Evolutionary conservation across 495 filamentous ascomycete genomes (phyloP), one percentile per base, ranked within the genome.

Genomic region (Schizothecium vesticola): DNA sequence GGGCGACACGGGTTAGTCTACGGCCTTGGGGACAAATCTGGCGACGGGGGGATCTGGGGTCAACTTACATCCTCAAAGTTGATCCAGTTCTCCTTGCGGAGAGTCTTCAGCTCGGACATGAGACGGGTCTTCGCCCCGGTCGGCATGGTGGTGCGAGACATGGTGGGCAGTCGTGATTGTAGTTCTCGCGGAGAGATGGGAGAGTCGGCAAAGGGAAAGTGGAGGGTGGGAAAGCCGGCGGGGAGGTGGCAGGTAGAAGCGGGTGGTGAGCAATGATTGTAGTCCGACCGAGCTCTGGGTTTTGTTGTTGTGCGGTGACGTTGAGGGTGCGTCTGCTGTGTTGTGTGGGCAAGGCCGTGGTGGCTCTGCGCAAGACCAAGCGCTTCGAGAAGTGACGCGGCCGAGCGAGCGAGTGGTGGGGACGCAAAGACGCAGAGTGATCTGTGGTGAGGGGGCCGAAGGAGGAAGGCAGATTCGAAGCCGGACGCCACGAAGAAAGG

Each of bases 11-110:
- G 56, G 71, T 75, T 31, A 71, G 63, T 3, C 57, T 59, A 25
- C 13, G 9, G 12, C 10, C 24, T 13, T 31, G 16, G 13, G 16
- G 56, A 4, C 22, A 12, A 59, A 36, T 23, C 22, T 7, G 57
- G 19, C 24, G 31, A 22, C 43, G 3, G 22, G 31, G 23, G 16
- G 21, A 23, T 19, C 0, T 19, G 33, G 33, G 36, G 36, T 10
- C 8, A 29, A 56, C 71, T 12, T 71, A 77, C 69, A 64, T 78
- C 86, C 71, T 77, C 92, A 71, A 97, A 90, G 73, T 97, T 86
- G 29, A 96, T 92, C 95, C 95, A 99, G 72, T 91, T 90, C 83
- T 98, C 94, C 73, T 92, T 89, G 12, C 86, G 83, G 9, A 97
- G 85, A 19, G 86, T 80, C 78, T 92, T 92, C 84, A 90, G 91